Base-by-base conservation (phyloP, 2,329 filamentous ascomycete genomes). In the Penicillium sp. region DNA sequence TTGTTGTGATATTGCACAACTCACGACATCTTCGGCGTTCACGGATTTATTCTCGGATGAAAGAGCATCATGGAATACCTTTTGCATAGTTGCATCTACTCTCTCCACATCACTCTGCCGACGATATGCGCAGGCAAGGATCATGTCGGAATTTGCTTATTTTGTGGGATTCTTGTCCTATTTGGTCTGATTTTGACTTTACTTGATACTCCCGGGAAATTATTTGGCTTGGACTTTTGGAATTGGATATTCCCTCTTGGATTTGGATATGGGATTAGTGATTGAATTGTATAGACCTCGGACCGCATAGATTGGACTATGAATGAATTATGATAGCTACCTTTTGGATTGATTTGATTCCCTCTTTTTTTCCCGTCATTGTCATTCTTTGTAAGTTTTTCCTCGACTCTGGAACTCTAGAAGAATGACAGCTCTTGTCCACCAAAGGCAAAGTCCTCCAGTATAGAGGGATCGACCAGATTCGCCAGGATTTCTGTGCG, bases 371-470 rank as follows among this genome's bases (percentile, higher is more conserved):
- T 33, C 1, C 1, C 19, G 30, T 33, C 11, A 33, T 33, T 33
- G 30, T 33, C 10, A 11, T 8, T 33, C 30, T 33, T 33, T 33
- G 30, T 6, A 33, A 33, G 2, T 33, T 8, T 33, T 8, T 33
- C 30, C 30, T 33, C 30, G 30, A 8, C 30, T 33, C 16, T 52
- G 25, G 28, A 51, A 13, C 22, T 45, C 38, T 48, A 55, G 46
- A 58, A 61, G 26, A 64, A 63, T 11, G 65, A 63, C 46, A 65
- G 64, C 11, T 67, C 65, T 43, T 61, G 55, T 33, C 63, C 61
- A 1, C 61, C 59, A 49, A 71, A 70, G 1, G 68, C 68, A 60
- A 70, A 70, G 49, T 71, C 60, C 60, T 67, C 68, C 57, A 68
- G 48, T 22, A 71, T 64, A 14, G 59, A 64, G 26, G 65, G 68